Base-by-base conservation (phyloP, 352 stramenopile species). In the Peronospora belbahrii region DNA sequence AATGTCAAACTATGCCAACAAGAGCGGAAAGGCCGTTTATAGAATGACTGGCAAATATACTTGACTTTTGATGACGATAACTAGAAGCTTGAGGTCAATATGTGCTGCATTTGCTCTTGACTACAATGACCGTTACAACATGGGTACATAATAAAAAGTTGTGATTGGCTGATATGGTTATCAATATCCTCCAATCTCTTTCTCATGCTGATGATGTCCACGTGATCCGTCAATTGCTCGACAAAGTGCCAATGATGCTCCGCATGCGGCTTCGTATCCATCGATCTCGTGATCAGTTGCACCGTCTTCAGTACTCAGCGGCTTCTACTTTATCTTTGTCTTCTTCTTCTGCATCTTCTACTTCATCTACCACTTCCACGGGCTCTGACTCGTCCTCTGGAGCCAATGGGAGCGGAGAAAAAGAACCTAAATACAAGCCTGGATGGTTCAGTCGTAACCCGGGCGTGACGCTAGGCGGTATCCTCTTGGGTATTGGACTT, bases 361-460 rank as follows among this genome's bases (percentile, higher is more conserved):
- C 44, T 13, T 39, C 42, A 20, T 42, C 42, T 3, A 13, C 36
- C 8, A 18, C 22, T 34, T 49, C 40, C 2, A 6, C 33, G 9
- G 20, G 34, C 13, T 28, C 25, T 0, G 30, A 36, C 0, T 31
- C 45, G n/a, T 62, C 42, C 30, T 41, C 35, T 48, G 38, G 32
- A 13, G 22, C 24, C 32, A 28, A 28, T 9, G 39, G 18, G 13
- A 48, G 20, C 17, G 56, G 59, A 3, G 70, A 77, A 15, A 68
- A 88, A 44, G 43, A 61, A 36, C 72, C 77, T 32, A 86, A 90
- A 54, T 88, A 85, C 64, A 86, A 87, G 50, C 80, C 80, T 28
- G 81, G 81, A 19, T 88, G 74, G 61, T 92, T 92, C 65, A 92
- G 81, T 40, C 81, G 81, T 59, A 86, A 92, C 43, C 81, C 81